Base-by-base conservation (phyloP, 352 stramenopile genomes). In the Halophytophthora polymorphica region DNA sequence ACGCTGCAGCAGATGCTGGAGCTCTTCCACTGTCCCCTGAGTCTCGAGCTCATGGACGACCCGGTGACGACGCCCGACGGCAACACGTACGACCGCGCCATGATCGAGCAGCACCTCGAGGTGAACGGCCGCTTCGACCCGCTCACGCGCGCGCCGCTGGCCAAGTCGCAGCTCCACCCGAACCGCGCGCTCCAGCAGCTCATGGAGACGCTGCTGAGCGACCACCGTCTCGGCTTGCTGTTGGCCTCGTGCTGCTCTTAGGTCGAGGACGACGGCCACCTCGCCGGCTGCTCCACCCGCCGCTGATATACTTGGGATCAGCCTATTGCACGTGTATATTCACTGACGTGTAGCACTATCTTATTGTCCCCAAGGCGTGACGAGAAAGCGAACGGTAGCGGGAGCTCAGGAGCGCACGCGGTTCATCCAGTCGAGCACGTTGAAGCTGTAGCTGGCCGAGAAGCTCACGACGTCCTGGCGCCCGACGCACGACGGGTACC, bases 121-220 rank as follows among this genome's bases (percentile, higher is more conserved):
- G 64, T 86, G 6, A 90, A 90, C 52, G 79, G 79, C 44, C 72
- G 79, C 22, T 90, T 88, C 37, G 79, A 90, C 53, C 79, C 79
- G 18, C 68, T 88, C 49, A 88, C 79, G 3, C 64, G 74, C 18
- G 58, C 69, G 5, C 68, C 72, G n/a, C 35, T 90, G 23, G 76
- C 64, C 17, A 84, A 84, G 47, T 58, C 56, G 19, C 72, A 86
- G 42, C 53, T 90, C 14, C 79, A 85, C 35, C 66, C 74, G 50
- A 90, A 90, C 53, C 73, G 77, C 21, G 74, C 76, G 21, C 58
- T 90, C 6, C 86, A 90, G 68, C 59, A 82, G 48, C 64, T 88
- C 12, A 86, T 88, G 76, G 72, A 90, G 61, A 85, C 68, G 35
- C 56, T 88, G 40, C 57, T 88, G 28, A 83, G 73, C 33, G 69